A percentile compares a stretch with the other conserved stretches of the same genome.
These are phyloP conservation scores for Puccinia novopanici DNA, from an alignment of 1,284 basidiomycete genomes.

Conservation along the genomic window DNA sequence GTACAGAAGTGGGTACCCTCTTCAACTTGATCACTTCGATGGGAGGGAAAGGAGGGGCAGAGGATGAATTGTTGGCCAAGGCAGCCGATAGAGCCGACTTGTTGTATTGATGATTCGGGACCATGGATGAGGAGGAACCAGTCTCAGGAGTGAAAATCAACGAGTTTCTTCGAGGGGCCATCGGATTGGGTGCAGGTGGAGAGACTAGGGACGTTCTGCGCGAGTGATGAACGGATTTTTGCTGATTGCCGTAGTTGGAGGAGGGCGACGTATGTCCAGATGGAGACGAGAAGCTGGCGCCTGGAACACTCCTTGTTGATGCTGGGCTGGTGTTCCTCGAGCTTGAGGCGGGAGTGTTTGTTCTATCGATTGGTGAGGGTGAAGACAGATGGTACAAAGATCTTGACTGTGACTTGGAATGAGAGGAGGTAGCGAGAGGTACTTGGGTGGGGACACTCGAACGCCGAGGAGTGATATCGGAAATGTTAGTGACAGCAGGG, in stretches of 20 bases:
- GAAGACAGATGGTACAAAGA: conserved; percentile 36
- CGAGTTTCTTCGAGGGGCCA: conserved; percentile 43
- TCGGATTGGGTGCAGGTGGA: neutral
- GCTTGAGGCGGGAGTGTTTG: conserved; percentile 13
- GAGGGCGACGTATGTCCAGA: neutral
- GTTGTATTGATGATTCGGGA: conserved; percentile 48
- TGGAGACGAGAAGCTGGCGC: neutral
- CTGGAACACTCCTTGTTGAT: conserved; percentile 9
- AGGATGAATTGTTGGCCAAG: conserved; percentile 46
- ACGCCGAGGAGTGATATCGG: conserved; percentile 14
- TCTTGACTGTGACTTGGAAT: conserved; percentile 1
- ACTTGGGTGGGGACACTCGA: conserved; percentile 32
- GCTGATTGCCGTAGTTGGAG: conserved; percentile 5
- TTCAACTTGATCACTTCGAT: conserved; percentile 63
- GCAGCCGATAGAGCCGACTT: conserved; percentile 48
- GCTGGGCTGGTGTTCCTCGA: conserved; percentile 28
- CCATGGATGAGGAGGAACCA: conserved; percentile 29
- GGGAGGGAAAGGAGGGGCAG: conserved; percentile 51
- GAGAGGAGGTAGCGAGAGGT: conserved; percentile 20
- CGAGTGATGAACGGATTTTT: conserved; percentile 6
- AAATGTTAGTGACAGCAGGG: neutral
- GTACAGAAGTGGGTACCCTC: conserved; percentile 63
- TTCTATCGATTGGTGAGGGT: conserved; percentile 16
- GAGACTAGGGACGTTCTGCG: conserved; percentile 38
- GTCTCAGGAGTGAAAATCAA: conserved; percentile 42